These are phyloP conservation scores for Aspergillus flavus DNA, from an alignment of 2,329 filamentous ascomycete genomes.

Conservation along the genomic window DNA sequence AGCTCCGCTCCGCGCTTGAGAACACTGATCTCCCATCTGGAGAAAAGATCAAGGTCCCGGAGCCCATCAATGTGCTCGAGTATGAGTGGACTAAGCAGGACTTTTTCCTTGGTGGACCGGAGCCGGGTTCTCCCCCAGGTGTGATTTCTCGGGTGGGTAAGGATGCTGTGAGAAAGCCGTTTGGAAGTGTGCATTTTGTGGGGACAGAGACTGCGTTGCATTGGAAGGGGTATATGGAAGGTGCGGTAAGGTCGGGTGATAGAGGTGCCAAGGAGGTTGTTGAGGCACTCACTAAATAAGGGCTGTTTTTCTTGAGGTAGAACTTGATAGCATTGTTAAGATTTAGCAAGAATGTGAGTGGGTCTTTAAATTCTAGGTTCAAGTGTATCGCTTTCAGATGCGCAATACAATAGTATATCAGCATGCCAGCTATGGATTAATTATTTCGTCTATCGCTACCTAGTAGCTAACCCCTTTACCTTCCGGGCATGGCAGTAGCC, in stretches of 20 bases:
- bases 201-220: slow-evolving; percentile 25
- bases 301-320: too few species aligned
- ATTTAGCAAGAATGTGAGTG: too few species aligned
- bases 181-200: slow-evolving; percentile 25
- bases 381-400: too few species aligned
- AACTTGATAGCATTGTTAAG: too few species aligned
- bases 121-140: background rate
- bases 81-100: background rate
- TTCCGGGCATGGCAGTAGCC: too few species aligned
- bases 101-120: background rate
- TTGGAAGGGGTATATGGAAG: slow-evolving; percentile 32
- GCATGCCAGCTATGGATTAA: too few species aligned
- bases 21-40: background rate
- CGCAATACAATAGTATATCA: too few species aligned
- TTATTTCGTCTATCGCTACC: too few species aligned
- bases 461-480: too few species aligned
- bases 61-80: background rate
- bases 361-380: too few species aligned
- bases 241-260: slow-evolving; percentile 26
- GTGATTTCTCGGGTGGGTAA: background rate
- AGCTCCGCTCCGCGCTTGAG: background rate
- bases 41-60: background rate
- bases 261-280: slow-evolving; percentile 8
- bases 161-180: slow-evolving; percentile 14
- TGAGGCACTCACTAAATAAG: too few species aligned